Evolutionary conservation across 805 yeast species (phyloP).

Genomic region (Lachancea lanzarotensis): DNA sequence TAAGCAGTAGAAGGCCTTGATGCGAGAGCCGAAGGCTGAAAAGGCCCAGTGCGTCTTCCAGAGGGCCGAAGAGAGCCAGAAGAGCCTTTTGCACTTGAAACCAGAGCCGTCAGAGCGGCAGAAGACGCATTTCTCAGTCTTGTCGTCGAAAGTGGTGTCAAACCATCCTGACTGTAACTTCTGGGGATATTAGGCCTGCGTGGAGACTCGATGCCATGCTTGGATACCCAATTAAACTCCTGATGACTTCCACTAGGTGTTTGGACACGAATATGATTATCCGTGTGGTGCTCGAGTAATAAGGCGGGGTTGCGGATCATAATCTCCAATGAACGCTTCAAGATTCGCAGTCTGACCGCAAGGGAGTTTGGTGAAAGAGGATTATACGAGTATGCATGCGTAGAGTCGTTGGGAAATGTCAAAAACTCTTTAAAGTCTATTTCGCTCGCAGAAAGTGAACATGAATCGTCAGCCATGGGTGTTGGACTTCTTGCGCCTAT

Average conservation of each 20-base stretch:
- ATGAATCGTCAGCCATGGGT: not conserved
- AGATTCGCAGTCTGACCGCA: constrained; percentile 65
- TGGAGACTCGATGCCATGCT: not conserved
- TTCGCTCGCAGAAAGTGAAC: constrained; percentile 14
- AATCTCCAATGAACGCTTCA: constrained; percentile 71
- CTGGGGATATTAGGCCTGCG: not conserved
- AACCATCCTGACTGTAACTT: constrained; percentile 11
- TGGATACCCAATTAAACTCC: constrained; percentile 4
- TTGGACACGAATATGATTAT: constrained; percentile 1
- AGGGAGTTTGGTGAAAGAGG: constrained; percentile 74
- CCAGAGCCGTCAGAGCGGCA: constrained; percentile 35
- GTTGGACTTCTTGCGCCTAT: not conserved
- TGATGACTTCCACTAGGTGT: constrained; percentile 7
- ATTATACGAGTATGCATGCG: constrained; percentile 81
- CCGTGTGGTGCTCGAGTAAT: constrained; percentile 17
- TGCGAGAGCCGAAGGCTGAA: not conserved
- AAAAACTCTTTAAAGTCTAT: constrained; percentile 40
- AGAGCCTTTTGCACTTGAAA: constrained; percentile 14
- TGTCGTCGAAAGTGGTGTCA: constrained; percentile 16
- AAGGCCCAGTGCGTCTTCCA: constrained; percentile 1
- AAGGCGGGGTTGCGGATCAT: constrained; percentile 53
- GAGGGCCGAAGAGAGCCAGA: not conserved
- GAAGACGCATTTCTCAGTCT: constrained; percentile 34
- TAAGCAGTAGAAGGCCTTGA: not conserved
- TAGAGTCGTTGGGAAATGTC: constrained; percentile 68